Evolutionary conservation across 2,329 filamentous ascomycete genomes (phyloP).

Genomic region (Aspergillus sp.): DNA sequence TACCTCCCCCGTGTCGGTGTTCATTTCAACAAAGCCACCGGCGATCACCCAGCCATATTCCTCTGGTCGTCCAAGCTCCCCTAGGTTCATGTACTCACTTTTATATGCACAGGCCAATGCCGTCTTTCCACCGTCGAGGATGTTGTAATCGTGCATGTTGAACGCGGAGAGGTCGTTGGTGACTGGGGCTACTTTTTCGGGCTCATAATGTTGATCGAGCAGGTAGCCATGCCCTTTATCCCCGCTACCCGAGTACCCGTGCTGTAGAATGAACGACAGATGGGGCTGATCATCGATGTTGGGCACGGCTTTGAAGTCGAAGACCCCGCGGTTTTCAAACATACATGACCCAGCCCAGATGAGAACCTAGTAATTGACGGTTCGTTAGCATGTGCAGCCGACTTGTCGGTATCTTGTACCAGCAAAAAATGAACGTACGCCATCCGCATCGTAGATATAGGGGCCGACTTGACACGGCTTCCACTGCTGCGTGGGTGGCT

Average conservation of each 20-base stretch:
- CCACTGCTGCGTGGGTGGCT: conserved; percentile 25
- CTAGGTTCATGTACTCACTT: conserved; percentile 22
- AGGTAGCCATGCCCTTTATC: conserved; percentile 50
- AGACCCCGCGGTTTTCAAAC: conserved; percentile 48
- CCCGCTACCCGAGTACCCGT: conserved; percentile 28
- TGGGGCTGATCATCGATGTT: conserved; percentile 45
- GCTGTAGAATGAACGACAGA: conserved; percentile 48
- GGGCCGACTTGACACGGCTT: conserved; percentile 48
- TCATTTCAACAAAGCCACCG: conserved; percentile 40
- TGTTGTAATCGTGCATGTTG: conserved; percentile 45
- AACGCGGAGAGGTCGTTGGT: conserved; percentile 29
- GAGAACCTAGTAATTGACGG: conserved; percentile 27
- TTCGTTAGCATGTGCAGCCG: conserved; percentile 4
- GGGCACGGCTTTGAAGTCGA: conserved; percentile 48
- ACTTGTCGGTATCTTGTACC: neutral
- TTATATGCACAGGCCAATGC: conserved; percentile 33
- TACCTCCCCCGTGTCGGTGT: conserved; percentile 35
- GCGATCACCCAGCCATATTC: conserved; percentile 32
- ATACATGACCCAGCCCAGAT: conserved; percentile 51
- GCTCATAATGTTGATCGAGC: conserved; percentile 48
- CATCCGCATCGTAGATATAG: conserved; percentile 52
- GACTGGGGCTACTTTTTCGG: conserved; percentile 37
- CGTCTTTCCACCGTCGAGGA: conserved; percentile 36
- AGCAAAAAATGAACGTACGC: conserved; percentile 28
- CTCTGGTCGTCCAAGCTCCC: conserved; percentile 31